Evolutionary conservation across 257 asterid species (phyloP).

Genomic region (Handroanthus guayacan): DNA sequence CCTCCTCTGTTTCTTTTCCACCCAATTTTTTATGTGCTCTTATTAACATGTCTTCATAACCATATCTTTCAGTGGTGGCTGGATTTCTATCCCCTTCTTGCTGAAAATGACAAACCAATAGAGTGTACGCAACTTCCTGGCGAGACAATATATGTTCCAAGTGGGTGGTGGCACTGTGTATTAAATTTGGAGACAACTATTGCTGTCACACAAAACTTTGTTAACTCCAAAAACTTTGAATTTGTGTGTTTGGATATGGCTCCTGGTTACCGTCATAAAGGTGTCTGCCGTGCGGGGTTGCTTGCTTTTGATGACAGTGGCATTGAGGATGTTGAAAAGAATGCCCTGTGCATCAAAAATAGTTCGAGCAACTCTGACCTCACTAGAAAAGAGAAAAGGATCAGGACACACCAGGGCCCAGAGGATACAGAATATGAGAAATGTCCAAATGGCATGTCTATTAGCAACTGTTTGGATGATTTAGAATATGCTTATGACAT

Average conservation of each 20-base stretch:
- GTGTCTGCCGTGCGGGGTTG: constrained; percentile 91
- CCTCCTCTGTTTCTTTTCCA: constrained; percentile 13
- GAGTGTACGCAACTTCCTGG: constrained; percentile 99
- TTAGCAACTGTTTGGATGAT: constrained; percentile 38
- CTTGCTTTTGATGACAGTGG: constrained; percentile 82
- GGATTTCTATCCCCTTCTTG: constrained; percentile 93
- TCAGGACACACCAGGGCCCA: constrained; percentile 44
- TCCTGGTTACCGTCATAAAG: constrained; percentile 96
- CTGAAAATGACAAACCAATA: constrained; percentile 87
- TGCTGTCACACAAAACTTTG: constrained; percentile 96
- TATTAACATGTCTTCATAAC: constrained; percentile 19
- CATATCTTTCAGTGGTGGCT: constrained; percentile 87
- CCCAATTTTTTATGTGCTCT: constrained; percentile 21
- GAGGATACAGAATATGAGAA: constrained; percentile 44
- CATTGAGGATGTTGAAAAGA: constrained; percentile 52
- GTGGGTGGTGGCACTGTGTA: constrained; percentile 99
- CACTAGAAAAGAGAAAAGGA: constrained; percentile 79
- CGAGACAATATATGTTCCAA: constrained; percentile 95
- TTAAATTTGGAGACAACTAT: constrained; percentile 88
- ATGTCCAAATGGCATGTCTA: constrained; percentile 40
- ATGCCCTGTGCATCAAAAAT: constrained; percentile 40
- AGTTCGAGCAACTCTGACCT: constrained; percentile 51
- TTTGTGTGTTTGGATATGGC: constrained; percentile 96
- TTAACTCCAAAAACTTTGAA: constrained; percentile 85
- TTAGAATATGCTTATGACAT: constrained; percentile 75